Evolutionary conservation across 2,329 filamentous ascomycete species (phyloP).

Genomic region (Stromatinia cepivora): DNA sequence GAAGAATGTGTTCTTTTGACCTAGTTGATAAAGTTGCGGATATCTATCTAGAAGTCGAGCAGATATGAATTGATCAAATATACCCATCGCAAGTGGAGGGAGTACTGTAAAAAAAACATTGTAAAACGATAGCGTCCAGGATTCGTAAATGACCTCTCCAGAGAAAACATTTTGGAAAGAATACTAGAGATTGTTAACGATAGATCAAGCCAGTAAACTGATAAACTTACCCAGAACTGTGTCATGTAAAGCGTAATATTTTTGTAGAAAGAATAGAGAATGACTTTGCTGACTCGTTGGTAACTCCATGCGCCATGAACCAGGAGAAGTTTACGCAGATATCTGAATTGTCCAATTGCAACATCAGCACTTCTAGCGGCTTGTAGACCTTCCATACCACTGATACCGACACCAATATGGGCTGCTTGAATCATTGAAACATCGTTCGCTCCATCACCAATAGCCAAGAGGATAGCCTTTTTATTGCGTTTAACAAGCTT

Average conservation of each 20-base stretch:
- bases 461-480: slow-evolving; percentile 87
- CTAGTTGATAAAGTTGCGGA: slow-evolving; percentile 90
- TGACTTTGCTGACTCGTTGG: slow-evolving; percentile 93
- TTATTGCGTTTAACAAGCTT: slow-evolving; percentile 94
- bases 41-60: slow-evolving; percentile 92
- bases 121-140: slow-evolving; percentile 99
- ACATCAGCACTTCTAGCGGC: slow-evolving; percentile 95
- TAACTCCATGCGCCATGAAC: slow-evolving; percentile 98
- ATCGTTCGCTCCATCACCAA: slow-evolving; percentile 96
- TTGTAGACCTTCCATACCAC: slow-evolving; percentile 93
- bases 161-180: slow-evolving; percentile 98
- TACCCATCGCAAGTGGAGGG: slow-evolving; percentile 89
- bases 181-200: slow-evolving; percentile 57
- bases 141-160: slow-evolving; percentile 97
- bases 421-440: slow-evolving; percentile 99
- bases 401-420: slow-evolving; percentile 96
- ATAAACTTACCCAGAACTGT: slow-evolving; percentile 83
- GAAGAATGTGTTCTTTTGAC: slow-evolving; percentile 93
- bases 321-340: slow-evolving; percentile 86
- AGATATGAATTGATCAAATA: slow-evolving; percentile 96
- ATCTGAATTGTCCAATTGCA: slow-evolving; percentile 93
- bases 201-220: neutral
- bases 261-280: slow-evolving; percentile 99
- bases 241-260: slow-evolving; percentile 99
- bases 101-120: slow-evolving; percentile 97